Evolutionary conservation across 1,284 basidiomycete species (phyloP), one percentile per base, ranked within the genome.

Genomic region (Ustilago sp.): DNA sequence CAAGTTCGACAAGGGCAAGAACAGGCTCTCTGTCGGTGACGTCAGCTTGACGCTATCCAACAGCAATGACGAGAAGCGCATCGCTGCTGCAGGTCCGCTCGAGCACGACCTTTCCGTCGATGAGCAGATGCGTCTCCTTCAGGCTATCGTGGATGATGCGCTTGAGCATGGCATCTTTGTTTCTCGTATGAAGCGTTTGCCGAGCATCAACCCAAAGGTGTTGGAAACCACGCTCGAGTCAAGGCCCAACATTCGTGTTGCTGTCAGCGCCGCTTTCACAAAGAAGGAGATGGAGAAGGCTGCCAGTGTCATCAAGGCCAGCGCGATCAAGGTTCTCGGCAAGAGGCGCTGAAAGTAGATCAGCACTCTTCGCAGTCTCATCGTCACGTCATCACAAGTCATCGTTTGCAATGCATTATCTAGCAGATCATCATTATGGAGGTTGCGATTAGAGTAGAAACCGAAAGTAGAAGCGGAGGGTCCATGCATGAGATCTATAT

Each of bases 241-340:
- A 28, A 89, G 92, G 56, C 94, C 96, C n/a, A 93, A 92, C 82
- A 91, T 99, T 75, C 90, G 94, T 66, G 88, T 98, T n/a, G 91
- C 92, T 28, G 87, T 96, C 74, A 92, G 90, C 4, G 90, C 91
- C 12, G 93, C 91, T 11, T 87, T 98, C 77, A 91, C 90, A 34
- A 92, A 89, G 88, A 96, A 95, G 88, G 97, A 99, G 82, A 91
- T 92, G 63, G 94, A 97, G 88, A 95, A 94, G 88, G 93, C 94
- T 1, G 91, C 91, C 19, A 88, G 88, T 35, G 89, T 92, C 32
- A 86, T 98, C 68, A 94, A 93, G 88, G 88, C 89, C 34, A 92
- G 91, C 41, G 88, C 94, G 45, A 88, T 90, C 58, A 94, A 94
- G 88, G 90, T 94, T 12, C 65, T 87, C 8, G 86, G 85, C 39